Conservation (phyloP, 2,329 filamentous ascomycete species). For the Epichloe gansuensis region DNA sequence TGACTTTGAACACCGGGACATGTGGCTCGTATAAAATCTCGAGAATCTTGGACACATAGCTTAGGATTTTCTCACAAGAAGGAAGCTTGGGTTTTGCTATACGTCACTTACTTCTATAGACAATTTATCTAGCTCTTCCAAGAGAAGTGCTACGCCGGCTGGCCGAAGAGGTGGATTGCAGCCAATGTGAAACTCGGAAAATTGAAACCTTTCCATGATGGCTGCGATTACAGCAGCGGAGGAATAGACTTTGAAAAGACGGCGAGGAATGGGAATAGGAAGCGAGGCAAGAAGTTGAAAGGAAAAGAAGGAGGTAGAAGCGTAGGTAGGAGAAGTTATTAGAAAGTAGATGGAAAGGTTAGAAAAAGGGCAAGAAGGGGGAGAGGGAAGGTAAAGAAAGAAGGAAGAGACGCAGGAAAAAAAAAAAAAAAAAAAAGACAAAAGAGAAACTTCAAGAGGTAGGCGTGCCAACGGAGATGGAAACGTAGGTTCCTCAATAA, state of each 20-base stretch:
- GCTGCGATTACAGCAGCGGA: background rate
- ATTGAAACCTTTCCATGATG: background rate
- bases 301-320: background rate
- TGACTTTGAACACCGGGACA: constrained; percentile 23
- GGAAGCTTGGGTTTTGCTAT: background rate
- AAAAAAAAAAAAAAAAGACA: no score
- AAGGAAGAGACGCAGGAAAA: background rate
- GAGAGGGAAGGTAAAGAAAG: background rate
- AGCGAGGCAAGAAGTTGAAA: no score
- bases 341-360: background rate
- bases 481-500: no score
- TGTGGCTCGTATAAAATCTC: constrained; percentile 27
- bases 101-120: background rate
- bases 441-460: no score
- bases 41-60: constrained; percentile 6
- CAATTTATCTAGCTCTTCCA: constrained; percentile 7
- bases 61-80: background rate
- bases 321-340: no score
- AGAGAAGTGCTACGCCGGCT: constrained; percentile 16
- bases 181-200: constrained; percentile 21
- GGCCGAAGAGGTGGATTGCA: constrained; percentile 23
- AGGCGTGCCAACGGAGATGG: no score
- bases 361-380: background rate
- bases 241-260: no score
- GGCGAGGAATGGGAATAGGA: no score